A percentile compares a stretch with the other conserved stretches of the same genome.
Conservation (phyloP, 2,329 filamentous ascomycete genomes). For the Xylaria arbuscula region DNA sequence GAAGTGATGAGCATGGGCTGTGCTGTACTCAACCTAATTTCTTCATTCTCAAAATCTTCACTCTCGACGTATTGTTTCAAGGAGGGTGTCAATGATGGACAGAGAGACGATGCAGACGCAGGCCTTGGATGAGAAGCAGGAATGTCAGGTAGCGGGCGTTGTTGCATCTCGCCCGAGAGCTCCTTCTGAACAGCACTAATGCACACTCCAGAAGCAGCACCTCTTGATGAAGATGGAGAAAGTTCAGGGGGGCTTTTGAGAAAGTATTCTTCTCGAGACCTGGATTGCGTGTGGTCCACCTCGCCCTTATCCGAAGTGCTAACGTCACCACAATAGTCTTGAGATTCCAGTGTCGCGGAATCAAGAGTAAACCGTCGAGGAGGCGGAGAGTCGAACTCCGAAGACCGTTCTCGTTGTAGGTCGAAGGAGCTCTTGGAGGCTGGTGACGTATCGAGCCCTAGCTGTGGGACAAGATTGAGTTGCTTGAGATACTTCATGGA, state of each 20-base stretch:
- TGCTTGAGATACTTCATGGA: conserved; percentile 61
- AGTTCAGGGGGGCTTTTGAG: conserved; percentile 38
- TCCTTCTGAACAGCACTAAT: conserved; percentile 18
- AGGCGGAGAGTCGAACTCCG: conserved; percentile 10
- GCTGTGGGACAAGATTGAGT: conserved; percentile 59
- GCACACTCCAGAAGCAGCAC: conserved; percentile 1
- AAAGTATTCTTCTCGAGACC: conserved; percentile 34
- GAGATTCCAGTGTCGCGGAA: conserved; percentile 30
- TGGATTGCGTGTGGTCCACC: conserved; percentile 8
- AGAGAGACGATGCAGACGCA: conserved; percentile 47
- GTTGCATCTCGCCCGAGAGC: conserved; percentile 30
- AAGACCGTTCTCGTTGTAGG: conserved; percentile 7
- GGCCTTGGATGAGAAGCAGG: conserved; percentile 42
- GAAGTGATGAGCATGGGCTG: conserved; percentile 45
- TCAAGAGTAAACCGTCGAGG: conserved; percentile 38
- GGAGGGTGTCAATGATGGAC: conserved; percentile 51
- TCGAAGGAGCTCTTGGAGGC: conserved; percentile 9
- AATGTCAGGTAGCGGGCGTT: conserved; percentile 48
- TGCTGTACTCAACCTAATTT: conserved; percentile 47
- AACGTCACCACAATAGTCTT: conserved; percentile 30
- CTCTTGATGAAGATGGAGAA: conserved; percentile 14
- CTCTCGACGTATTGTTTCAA: conserved; percentile 49
- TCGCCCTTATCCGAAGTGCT: conserved; percentile 17
- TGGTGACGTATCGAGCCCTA: conserved; percentile 25
- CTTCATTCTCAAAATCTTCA: conserved; percentile 50